Percentiles rank a stretch among this genome's conserved stretches.
Evolutionary conservation across 805 yeast species (phyloP).

Genomic region (Candida rishiriensis): DNA sequence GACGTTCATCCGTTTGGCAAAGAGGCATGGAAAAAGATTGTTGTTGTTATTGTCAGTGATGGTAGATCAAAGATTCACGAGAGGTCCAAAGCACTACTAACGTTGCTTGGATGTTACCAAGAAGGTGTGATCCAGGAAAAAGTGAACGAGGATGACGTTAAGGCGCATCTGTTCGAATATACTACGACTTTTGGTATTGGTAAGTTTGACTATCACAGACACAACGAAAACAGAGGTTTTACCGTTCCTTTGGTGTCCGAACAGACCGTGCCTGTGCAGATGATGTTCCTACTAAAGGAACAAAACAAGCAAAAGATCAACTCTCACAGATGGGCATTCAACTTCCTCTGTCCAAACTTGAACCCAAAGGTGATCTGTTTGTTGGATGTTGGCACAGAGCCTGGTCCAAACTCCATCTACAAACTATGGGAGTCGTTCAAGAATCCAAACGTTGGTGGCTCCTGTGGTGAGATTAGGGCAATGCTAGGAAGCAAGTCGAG

Average conservation of each 20-base stretch:
- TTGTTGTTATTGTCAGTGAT: conserved; percentile 83
- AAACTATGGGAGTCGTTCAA: conserved; percentile 85
- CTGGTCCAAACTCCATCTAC: conserved; percentile 79
- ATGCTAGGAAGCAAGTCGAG: conserved; percentile 36
- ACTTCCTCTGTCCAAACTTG: conserved; percentile 78
- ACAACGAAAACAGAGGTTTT: conserved; percentile 40
- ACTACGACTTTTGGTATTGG: conserved; percentile 82
- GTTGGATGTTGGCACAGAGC: conserved; percentile 92
- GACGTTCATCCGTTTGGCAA: conserved; percentile 75
- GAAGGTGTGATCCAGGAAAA: conserved; percentile 91
- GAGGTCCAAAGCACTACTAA: conserved; percentile 70
- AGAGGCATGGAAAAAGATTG: conserved; percentile 91
- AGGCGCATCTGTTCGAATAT: conserved; percentile 88
- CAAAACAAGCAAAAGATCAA: conserved; percentile 86
- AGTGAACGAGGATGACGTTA: conserved; percentile 76
- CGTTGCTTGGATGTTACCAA: conserved; percentile 85
- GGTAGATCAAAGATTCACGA: conserved; percentile 83
- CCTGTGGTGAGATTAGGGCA: conserved; percentile 94
- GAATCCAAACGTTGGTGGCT: conserved; percentile 84
- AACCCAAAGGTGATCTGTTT: conserved; percentile 79
- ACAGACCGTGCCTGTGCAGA: conserved; percentile 70
- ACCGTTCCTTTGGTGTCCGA: conserved; percentile 64
- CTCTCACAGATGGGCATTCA: conserved; percentile 95
- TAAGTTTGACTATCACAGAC: conserved; percentile 37
- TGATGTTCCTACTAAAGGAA: conserved; percentile 84